Evolutionary conservation across 2,329 filamentous ascomycete species (phyloP).

Genomic region (Cytospora mali): DNA sequence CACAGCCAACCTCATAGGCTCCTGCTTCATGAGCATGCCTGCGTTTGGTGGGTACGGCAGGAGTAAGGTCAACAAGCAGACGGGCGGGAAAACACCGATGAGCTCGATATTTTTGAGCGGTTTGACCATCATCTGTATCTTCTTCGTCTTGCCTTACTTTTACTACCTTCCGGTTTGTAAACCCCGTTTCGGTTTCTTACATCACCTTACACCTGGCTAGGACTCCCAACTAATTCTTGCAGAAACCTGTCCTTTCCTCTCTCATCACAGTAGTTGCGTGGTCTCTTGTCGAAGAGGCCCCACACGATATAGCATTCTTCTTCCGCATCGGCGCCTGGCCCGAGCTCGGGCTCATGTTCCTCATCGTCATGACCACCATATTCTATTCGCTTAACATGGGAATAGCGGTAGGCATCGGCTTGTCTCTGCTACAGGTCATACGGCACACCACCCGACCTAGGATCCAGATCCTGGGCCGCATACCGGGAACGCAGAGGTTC

Average conservation of each 20-base stretch:
- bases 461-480: constrained; percentile 92
- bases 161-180: constrained; percentile 87
- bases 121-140: constrained; percentile 78
- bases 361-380: constrained; percentile 90
- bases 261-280: constrained; percentile 97
- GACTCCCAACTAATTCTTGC: constrained; percentile 16
- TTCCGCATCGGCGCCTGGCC: constrained; percentile 80
- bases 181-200: background rate
- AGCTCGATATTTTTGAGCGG: constrained; percentile 84
- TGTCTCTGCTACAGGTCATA: constrained; percentile 88
- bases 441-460: constrained; percentile 87
- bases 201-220: constrained; percentile 16
- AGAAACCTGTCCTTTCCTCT: constrained; percentile 91
- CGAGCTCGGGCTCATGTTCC: constrained; percentile 82
- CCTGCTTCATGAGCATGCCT: constrained; percentile 89
- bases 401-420: constrained; percentile 89
- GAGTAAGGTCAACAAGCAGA: constrained; percentile 92
- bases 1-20: constrained; percentile 85
- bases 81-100: constrained; percentile 91
- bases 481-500: constrained; percentile 80
- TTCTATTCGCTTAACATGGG: constrained; percentile 94
- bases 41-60: constrained; percentile 95
- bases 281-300: constrained; percentile 92
- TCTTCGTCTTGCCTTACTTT: constrained; percentile 86
- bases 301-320: constrained; percentile 91